Conservation (phyloP, 2,329 filamentous ascomycete species). For the Apiospora saccharicola region DNA sequence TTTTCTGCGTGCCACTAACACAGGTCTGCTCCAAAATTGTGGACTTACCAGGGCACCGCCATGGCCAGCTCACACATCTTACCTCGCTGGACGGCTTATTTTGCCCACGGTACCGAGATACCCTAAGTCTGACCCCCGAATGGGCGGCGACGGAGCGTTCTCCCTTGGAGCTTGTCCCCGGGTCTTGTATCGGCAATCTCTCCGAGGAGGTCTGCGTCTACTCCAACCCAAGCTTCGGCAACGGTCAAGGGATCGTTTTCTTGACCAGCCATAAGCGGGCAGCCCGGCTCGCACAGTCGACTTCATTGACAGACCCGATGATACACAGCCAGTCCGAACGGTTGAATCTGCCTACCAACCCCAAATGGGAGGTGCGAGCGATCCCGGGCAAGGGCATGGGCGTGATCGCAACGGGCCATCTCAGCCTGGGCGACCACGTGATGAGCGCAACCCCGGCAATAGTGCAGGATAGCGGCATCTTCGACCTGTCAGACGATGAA, state of each 20-base stretch:
- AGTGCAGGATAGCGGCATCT: conserved; percentile 48
- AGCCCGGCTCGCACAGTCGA: conserved; percentile 36
- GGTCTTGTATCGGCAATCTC: conserved; percentile 23
- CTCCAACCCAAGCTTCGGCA: conserved; percentile 43
- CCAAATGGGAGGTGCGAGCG: conserved; percentile 43
- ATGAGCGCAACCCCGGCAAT: conserved; percentile 48
- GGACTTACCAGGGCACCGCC: neutral
- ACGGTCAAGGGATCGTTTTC: conserved; percentile 48
- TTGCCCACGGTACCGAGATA: neutral
- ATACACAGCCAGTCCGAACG: conserved; percentile 37
- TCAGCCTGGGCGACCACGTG: conserved; percentile 47
- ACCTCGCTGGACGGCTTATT: neutral
- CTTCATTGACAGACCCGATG: conserved; percentile 39
- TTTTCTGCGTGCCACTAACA: neutral
- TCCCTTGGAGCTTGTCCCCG: neutral
- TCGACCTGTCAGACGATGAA: conserved; percentile 36
- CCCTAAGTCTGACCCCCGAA: neutral
- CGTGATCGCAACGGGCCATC: conserved; percentile 43
- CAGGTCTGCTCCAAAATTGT: neutral
- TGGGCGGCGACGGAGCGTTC: neutral
- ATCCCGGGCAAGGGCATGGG: conserved; percentile 50
- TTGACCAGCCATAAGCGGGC: conserved; percentile 46
- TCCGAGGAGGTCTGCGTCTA: conserved; percentile 45
- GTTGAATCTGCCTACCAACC: conserved; percentile 33
- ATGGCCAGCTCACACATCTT: neutral